Evolutionary conservation across 2,329 filamentous ascomycete genomes (phyloP), one percentile per base, ranked within the genome.

Genomic region (Xylaria sp.): DNA sequence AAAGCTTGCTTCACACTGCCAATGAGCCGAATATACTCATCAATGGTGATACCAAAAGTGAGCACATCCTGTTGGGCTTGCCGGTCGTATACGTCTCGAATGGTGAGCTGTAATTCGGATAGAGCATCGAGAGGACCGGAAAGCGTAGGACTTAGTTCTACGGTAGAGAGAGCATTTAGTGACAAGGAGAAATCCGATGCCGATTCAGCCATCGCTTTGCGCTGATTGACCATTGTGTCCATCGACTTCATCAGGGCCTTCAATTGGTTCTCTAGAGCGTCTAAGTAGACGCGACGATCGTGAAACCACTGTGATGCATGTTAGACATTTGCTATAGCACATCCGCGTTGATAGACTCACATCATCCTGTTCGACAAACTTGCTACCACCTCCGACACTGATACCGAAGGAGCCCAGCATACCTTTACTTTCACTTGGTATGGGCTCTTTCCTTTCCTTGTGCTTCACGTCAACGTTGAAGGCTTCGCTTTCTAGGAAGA

Each of bases 381-480:
- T 99, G 70, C 85, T 88, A 55, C 87, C 84, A 60, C 88, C 85
- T 29, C 93, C 91, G 25, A 94, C 87, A 65, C 84, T 90, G 64
- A 95, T 85, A 21, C 92, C 92, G 55, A 97, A 84, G 15, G 89
- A 91, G 71, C 93, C 92, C 70, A 98, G 87, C 81, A 98, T 90
- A 55, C 95, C 93, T 79, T 98, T 98, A 79, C 88, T 96, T 78
- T 98, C 95, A 41, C 87, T 87, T 3, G 96, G 83, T 54, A 92
- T 87, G 2, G 92, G 91, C 61, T 97, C 93, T 71, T 92, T 90
- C 56, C 94, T 88, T 76, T 98, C 94, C 77, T 97, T 97, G 79
- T 99, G 95, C 81, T 98, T 99, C 72, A 99, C 89, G 72, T 99
- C 95, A 37, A 97, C 86, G 72, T 93, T 97, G 80, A 99, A 97